phyloP scores from a whole-genome alignment of 148 eudicot genomes.

The Pouteria glomerata region DNA sequence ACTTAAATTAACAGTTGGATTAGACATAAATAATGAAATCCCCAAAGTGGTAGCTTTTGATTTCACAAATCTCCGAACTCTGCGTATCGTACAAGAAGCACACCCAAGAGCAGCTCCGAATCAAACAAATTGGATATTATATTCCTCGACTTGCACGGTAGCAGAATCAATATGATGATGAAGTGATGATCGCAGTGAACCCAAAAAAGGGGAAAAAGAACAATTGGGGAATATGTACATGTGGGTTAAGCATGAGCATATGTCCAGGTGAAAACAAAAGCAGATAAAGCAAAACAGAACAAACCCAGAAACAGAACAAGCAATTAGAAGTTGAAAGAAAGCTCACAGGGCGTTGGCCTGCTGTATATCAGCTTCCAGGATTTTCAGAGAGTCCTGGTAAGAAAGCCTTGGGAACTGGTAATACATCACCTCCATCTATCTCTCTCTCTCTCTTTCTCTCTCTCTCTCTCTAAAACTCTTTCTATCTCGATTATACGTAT shows the following conservation, averaged over 20 bases:
- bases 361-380: conserved; percentile 78
- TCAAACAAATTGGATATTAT: background rate
- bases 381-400: conserved; percentile 56
- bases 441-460: conserved; percentile 7
- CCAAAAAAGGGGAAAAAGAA: background rate
- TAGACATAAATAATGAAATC: background rate
- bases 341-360: conserved; percentile 83
- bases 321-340: background rate
- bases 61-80: background rate
- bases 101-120: no score
- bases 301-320: background rate
- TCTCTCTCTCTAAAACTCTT: background rate
- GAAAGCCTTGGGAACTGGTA: conserved; percentile 59
- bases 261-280: no score
- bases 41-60: background rate
- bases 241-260: no score
- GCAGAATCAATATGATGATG: background rate
- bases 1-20: background rate
- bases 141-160: background rate
- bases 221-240: background rate
- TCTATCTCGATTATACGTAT: background rate
- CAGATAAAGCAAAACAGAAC: background rate
- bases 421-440: conserved; percentile 61
- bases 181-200: background rate
- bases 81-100: background rate